Conservation (phyloP, 495 filamentous ascomycete species). For the Podospora fimiseda region DNA sequence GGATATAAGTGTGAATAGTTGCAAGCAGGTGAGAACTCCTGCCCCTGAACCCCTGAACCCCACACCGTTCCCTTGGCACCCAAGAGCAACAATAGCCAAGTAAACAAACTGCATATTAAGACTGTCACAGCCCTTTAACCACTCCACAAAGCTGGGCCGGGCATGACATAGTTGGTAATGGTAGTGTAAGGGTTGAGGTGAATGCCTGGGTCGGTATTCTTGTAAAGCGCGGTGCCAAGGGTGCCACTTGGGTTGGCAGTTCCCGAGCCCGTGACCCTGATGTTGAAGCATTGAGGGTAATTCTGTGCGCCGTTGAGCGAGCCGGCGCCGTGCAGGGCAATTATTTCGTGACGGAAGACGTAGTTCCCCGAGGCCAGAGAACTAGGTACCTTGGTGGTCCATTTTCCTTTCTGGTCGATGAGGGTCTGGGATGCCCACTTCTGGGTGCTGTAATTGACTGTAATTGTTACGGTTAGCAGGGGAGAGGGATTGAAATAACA, state of each 20-base stretch:
- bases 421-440: conserved; percentile 23
- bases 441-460: conserved; percentile 18
- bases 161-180: conserved; percentile 29
- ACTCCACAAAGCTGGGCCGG: conserved; percentile 22
- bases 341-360: conserved; percentile 64
- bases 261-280: conserved; percentile 56
- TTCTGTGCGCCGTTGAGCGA: conserved; percentile 52
- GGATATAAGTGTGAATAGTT: no score
- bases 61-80: no score
- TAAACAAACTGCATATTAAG: no score
- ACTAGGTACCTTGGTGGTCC: conserved; percentile 54
- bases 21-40: no score
- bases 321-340: conserved; percentile 33
- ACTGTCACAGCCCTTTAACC: no score
- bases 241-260: conserved; percentile 48
- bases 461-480: background rate
- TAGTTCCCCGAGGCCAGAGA: conserved; percentile 55
- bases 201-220: conserved; percentile 20
- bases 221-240: conserved; percentile 50
- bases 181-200: conserved; percentile 50
- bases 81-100: no score
- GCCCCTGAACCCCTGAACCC: no score
- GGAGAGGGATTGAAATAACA: background rate
- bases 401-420: conserved; percentile 51
- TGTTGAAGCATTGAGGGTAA: conserved; percentile 64